Conservation (phyloP, 345 rosid genomes). For the Melastoma malabathricum region DNA sequence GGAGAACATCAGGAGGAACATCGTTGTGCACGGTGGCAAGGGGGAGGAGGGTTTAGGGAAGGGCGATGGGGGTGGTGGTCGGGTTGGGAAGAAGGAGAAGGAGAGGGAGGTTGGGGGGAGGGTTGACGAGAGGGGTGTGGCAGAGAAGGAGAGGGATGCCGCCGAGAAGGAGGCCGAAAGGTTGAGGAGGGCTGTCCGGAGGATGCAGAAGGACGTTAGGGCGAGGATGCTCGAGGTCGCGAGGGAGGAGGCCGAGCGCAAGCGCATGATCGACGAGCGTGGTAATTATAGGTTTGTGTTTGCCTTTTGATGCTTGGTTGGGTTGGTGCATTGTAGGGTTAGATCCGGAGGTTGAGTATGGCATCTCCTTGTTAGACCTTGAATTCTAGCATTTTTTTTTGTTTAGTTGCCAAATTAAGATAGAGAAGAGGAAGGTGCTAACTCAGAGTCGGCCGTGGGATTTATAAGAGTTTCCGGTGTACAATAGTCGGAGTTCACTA, state of each 20-base stretch:
- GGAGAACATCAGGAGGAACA: conserved; percentile 62
- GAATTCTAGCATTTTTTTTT: too few relatives aligned
- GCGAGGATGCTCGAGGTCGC: conserved; percentile 86
- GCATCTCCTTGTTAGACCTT: too few relatives aligned
- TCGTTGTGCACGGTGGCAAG: conserved; percentile 54
- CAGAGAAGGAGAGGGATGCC: conserved; percentile 52
- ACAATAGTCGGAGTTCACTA: too few relatives aligned
- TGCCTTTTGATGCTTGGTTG: neutral
- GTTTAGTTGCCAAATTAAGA: too few relatives aligned
- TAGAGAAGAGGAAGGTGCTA: too few relatives aligned
- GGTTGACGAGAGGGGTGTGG: conserved; percentile 33
- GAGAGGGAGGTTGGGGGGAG: conserved; percentile 14
- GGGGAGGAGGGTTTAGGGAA: conserved; percentile 24
- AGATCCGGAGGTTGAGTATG: too few relatives aligned
- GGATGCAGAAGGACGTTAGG: conserved; percentile 76
- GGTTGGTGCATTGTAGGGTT: neutral
- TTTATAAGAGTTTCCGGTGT: too few relatives aligned
- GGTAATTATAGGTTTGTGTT: conserved; percentile 58
- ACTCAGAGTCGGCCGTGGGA: too few relatives aligned
- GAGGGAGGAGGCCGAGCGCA: conserved; percentile 86
- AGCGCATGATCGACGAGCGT: conserved; percentile 85
- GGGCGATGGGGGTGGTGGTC: conserved; percentile 31
- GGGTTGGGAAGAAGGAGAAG: conserved; percentile 49
- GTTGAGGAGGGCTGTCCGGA: conserved; percentile 55
- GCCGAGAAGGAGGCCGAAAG: conserved; percentile 76